Conservation (phyloP, 352 stramenopile genomes). For the Phytophthora cactorum region DNA sequence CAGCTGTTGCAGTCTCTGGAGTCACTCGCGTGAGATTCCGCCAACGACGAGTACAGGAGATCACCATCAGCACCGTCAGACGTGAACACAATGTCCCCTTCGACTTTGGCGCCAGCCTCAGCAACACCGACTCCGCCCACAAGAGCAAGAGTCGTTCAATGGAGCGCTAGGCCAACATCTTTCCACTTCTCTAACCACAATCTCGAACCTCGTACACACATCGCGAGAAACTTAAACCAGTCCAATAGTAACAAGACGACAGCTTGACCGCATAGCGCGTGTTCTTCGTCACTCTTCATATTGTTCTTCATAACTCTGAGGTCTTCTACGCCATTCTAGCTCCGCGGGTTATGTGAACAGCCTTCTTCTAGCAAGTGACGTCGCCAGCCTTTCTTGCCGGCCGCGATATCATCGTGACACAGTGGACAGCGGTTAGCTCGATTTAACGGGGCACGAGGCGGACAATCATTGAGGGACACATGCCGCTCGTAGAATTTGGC, state of each 20-base stretch:
- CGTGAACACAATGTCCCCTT: constrained; percentile 24
- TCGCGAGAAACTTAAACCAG: constrained; percentile 1
- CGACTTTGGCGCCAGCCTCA: constrained; percentile 3
- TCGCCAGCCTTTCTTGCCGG: constrained; percentile 75
- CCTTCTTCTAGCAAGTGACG: constrained; percentile 69
- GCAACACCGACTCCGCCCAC: background rate
- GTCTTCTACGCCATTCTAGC: constrained; percentile 29
- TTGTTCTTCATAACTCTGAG: constrained; percentile 25
- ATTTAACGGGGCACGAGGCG: constrained; percentile 59
- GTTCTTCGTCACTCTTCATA: constrained; percentile 15
- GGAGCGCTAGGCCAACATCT: background rate
- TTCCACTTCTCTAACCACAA: background rate
- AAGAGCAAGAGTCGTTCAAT: no score
- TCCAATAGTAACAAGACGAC: constrained; percentile 2
- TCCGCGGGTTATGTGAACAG: constrained; percentile 85
- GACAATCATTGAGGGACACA: constrained; percentile 75
- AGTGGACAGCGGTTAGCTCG: constrained; percentile 80
- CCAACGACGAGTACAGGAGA: constrained; percentile 15
- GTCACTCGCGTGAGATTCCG: constrained; percentile 39
- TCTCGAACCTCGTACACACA: no score
- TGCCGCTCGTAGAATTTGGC: constrained; percentile 87
- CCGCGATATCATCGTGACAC: constrained; percentile 77
- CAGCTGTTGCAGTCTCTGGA: constrained; percentile 29
- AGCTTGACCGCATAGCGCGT: no score
- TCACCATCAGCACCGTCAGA: constrained; percentile 18